Conservation (phyloP, 2,329 filamentous ascomycete species). For the Geosmithia morbida region DNA sequence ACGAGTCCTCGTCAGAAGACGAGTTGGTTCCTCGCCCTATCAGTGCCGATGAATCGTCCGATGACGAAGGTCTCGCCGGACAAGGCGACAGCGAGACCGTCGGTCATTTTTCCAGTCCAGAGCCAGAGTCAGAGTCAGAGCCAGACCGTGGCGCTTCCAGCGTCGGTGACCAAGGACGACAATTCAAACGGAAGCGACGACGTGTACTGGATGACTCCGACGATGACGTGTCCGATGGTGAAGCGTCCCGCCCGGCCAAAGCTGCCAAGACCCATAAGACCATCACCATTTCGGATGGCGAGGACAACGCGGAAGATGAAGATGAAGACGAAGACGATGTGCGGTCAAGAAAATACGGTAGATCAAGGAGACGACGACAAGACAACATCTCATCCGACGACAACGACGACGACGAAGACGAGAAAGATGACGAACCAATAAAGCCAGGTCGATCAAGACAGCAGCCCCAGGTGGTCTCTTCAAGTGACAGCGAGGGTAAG, state of each 20-base stretch:
- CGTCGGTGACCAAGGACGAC: background rate
- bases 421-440: background rate
- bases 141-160: background rate
- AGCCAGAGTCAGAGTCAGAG: background rate
- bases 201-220: background rate
- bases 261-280: background rate
- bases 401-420: background rate
- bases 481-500: background rate
- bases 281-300: conserved; percentile 1
- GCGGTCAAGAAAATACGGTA: background rate
- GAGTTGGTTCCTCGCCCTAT: conserved; percentile 4
- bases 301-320: background rate
- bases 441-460: background rate
- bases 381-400: conserved; percentile 1
- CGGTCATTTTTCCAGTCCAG: background rate
- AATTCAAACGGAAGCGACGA: background rate
- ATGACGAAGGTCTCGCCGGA: background rate
- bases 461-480: background rate
- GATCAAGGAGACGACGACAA: background rate
- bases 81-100: background rate
- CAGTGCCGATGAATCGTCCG: background rate
- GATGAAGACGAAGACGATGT: background rate
- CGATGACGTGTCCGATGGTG: background rate
- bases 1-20: conserved; percentile 3
- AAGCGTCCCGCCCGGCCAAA: background rate